Evolutionary conservation across 2,329 filamentous ascomycete species (phyloP).

Genomic region (Thermothelomyces thermophilus): DNA sequence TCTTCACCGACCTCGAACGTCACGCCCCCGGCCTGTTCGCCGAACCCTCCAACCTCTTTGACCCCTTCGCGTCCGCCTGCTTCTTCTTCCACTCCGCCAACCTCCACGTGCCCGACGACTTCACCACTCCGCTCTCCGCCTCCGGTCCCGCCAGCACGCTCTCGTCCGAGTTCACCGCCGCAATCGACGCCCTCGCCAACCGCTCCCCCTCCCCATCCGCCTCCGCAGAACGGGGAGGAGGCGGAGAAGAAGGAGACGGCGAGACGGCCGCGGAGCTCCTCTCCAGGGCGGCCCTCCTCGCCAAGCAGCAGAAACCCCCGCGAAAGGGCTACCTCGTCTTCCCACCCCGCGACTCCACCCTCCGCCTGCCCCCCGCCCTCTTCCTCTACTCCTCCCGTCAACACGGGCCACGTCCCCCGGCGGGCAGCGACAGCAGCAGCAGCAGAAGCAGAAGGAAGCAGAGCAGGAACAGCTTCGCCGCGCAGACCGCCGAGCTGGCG

Average conservation of each 20-base stretch:
- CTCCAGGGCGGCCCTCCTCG: background rate
- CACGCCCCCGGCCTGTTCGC: conserved; percentile 41
- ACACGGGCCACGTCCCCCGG: background rate
- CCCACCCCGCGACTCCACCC: conserved; percentile 41
- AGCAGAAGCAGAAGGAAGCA: background rate
- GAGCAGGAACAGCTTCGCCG: conserved; percentile 37
- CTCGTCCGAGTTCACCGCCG: conserved; percentile 4
- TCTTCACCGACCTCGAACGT: conserved; percentile 34
- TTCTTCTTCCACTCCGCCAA: conserved; percentile 53
- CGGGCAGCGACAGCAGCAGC: conserved; percentile 3
- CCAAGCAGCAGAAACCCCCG: conserved; percentile 20
- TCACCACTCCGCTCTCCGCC: conserved; percentile 25
- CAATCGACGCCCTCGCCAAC: conserved; percentile 13
- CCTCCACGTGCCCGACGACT: conserved; percentile 39
- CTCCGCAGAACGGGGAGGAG: background rate
- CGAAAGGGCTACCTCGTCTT: conserved; percentile 41
- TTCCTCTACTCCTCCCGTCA: conserved; percentile 35
- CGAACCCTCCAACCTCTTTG: conserved; percentile 45
- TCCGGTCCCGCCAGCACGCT: background rate
- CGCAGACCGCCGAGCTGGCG: conserved; percentile 43
- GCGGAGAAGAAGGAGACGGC: conserved; percentile 5
- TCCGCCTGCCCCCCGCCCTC: conserved; percentile 44
- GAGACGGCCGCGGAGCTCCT: conserved; percentile 6
- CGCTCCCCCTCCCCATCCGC: background rate
- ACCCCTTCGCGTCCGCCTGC: conserved; percentile 52